Base-by-base conservation (phyloP, 2,329 filamentous ascomycete genomes). In the Cercospora sesami region DNA sequence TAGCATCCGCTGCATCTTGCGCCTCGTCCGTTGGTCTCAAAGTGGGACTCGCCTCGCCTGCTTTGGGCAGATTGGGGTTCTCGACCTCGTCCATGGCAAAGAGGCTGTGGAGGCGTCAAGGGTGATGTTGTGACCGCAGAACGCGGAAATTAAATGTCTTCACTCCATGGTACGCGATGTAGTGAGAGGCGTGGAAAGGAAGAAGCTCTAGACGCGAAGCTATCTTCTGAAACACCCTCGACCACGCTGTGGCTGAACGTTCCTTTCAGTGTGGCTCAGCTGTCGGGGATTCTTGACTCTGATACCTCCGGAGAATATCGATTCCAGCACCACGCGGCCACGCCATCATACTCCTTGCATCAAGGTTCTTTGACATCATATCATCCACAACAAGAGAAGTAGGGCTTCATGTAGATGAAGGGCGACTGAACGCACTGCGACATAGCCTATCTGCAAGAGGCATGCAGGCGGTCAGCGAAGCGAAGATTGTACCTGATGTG, bases 11-110 rank as follows among this genome's bases (percentile, higher is more conserved):
- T 16, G 61, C 59, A 23, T 69, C 65, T 14, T 74, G 72, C 18
- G 73, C 69, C 12, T 73, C 70, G 21, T 69, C 70, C n/a, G 76
- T 65, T 3, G 75, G 72, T 36, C 72, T 64, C 16, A 78, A 63
- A 8, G 75, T 77, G 16, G 75, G 76, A 67, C 74, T 76, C 36
- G 73, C 68, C 68, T 77, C 76, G 65, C 76, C 77, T 18, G 77
- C 74, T 26, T 74, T 72, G n/a, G 77, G 76, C 18, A 79, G 68
- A 60, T 71, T 70, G 30, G 78, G 77, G 55, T 79, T 79, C 71
- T 79, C 78, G 58, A 79, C 78, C 70, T 79, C 78, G 69, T 79
- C 78, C 78, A 79, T 79, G 63, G 61, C 64, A 21, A 26, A 33
- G 28, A 59, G 55, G 55, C 28, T 59, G 4, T 16, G n/a, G 28